phyloP scores from a whole-genome alignment of 2,329 filamentous ascomycete species.

The Didymella arachidicola region DNA sequence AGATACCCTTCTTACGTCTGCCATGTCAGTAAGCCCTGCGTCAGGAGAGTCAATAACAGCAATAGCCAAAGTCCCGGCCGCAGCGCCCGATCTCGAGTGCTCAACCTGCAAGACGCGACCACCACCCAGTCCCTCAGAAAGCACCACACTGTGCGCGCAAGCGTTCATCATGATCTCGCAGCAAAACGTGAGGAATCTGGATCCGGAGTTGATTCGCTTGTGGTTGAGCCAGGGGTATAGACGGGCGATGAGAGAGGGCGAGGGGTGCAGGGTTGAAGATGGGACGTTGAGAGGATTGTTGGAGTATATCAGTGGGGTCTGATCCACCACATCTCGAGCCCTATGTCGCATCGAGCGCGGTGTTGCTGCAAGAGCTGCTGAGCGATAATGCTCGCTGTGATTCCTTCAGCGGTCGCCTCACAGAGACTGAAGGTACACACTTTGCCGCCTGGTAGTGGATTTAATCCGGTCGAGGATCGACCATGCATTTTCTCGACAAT shows the following conservation, averaged over 20 bases:
- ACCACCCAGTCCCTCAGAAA: slow-evolving; percentile 37
- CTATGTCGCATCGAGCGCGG: background rate
- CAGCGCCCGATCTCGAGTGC: slow-evolving; percentile 34
- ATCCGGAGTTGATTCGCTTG: slow-evolving; percentile 40
- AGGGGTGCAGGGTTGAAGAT: slow-evolving; percentile 49
- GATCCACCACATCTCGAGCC: background rate
- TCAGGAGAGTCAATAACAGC: background rate
- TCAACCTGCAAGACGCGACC: slow-evolving; percentile 38
- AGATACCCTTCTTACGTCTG: slow-evolving; percentile 13
- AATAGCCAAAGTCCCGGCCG: background rate
- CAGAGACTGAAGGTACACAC: background rate
- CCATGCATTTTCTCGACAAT: background rate
- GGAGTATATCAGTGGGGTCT: slow-evolving; percentile 45
- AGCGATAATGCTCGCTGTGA: background rate
- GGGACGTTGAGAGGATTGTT: slow-evolving; percentile 43
- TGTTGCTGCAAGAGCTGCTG: background rate
- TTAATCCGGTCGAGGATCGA: background rate
- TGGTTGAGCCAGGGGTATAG: slow-evolving; percentile 46
- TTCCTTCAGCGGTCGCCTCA: background rate
- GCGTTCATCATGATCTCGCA: slow-evolving; percentile 47
- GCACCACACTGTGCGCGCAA: slow-evolving; percentile 46
- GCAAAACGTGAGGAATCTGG: slow-evolving; percentile 46
- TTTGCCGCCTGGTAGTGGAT: background rate
- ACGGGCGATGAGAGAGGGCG: slow-evolving; percentile 37
- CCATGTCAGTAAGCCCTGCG: background rate